Percentiles rank a stretch among this genome's conserved stretches.
These are phyloP conservation scores for Zizania palustris DNA, from an alignment of 202 grass and related monocot species.

Conservation along the genomic window DNA sequence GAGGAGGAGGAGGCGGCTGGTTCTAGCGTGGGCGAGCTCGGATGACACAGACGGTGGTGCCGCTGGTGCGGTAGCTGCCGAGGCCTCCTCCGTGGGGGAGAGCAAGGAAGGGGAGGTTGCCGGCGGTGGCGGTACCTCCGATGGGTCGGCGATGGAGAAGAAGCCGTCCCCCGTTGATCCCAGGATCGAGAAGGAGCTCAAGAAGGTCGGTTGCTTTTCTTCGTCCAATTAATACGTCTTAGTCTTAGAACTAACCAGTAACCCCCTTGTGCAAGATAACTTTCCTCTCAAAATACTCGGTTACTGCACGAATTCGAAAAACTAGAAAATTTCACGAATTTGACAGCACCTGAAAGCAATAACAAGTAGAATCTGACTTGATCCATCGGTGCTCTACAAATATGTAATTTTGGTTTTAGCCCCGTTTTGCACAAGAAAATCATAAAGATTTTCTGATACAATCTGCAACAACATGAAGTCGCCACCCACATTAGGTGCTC, in stretches of 20 bases:
- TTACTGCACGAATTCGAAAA: not conserved
- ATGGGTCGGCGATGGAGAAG: conserved; percentile 24
- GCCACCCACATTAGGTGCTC: not conserved
- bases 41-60: conserved; percentile 43
- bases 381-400: not conserved
- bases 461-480: not conserved
- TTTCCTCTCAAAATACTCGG: not conserved
- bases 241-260: not conserved
- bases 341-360: not conserved
- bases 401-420: not conserved
- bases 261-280: not conserved
- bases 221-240: not conserved
- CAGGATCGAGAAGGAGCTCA: conserved; percentile 82
- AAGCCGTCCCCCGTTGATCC: conserved; percentile 43
- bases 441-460: not conserved
- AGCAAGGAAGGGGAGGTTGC: conserved; percentile 32
- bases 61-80: conserved; percentile 38
- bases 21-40: conserved; percentile 23
- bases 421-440: not conserved
- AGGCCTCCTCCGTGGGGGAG: conserved; percentile 40
- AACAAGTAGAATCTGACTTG: not conserved
- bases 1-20: not conserved
- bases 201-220: conserved; percentile 60
- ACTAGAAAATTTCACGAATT: not conserved
- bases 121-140: conserved; percentile 8